Percentiles rank a stretch among this genome's conserved stretches.
Conservation (phyloP, 352 stramenopile species). For the Pythium aphanidermatum region DNA sequence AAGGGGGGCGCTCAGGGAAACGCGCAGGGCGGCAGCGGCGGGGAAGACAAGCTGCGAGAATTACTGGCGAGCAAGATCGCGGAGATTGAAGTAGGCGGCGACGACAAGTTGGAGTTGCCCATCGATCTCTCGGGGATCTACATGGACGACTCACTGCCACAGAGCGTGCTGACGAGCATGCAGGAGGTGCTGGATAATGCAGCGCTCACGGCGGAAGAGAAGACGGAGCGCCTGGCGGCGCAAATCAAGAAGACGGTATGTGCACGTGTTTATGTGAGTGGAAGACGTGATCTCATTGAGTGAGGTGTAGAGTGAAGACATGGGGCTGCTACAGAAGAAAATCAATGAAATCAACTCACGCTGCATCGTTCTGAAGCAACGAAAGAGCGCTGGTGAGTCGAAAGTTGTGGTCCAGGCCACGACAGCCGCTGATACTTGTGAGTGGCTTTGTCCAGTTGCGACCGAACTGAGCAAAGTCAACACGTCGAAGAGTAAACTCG, state of each 20-base stretch:
- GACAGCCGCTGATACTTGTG: background rate
- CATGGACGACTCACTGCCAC: conserved; percentile 43
- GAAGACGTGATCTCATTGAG: conserved; percentile 12
- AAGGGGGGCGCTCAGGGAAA: background rate
- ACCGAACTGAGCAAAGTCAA: conserved; percentile 60
- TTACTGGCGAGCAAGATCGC: conserved; percentile 80
- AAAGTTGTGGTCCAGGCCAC: background rate
- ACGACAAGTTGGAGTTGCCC: conserved; percentile 68
- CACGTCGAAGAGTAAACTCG: conserved; percentile 65
- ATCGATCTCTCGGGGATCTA: conserved; percentile 75
- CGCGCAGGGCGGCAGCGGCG: conserved; percentile 14
- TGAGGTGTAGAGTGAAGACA: conserved; percentile 46
- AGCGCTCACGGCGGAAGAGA: conserved; percentile 34
- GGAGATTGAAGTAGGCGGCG: conserved; percentile 75
- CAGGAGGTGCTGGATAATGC: conserved; percentile 33
- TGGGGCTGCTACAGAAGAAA: conserved; percentile 72
- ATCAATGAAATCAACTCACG: conserved; percentile 77
- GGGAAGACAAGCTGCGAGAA: conserved; percentile 65
- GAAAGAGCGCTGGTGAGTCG: conserved; percentile 48
- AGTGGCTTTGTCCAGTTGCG: conserved; percentile 27
- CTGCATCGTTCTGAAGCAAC: conserved; percentile 69
- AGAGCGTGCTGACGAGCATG: conserved; percentile 27
- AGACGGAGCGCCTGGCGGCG: conserved; percentile 30
- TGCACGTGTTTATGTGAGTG: background rate
- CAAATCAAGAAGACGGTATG: conserved; percentile 41